A percentile compares a stretch with the other conserved stretches of the same genome.
These are phyloP conservation scores for Diplodia scrobiculata DNA, from an alignment of 2,329 filamentous ascomycete species.

Conservation along the genomic window DNA sequence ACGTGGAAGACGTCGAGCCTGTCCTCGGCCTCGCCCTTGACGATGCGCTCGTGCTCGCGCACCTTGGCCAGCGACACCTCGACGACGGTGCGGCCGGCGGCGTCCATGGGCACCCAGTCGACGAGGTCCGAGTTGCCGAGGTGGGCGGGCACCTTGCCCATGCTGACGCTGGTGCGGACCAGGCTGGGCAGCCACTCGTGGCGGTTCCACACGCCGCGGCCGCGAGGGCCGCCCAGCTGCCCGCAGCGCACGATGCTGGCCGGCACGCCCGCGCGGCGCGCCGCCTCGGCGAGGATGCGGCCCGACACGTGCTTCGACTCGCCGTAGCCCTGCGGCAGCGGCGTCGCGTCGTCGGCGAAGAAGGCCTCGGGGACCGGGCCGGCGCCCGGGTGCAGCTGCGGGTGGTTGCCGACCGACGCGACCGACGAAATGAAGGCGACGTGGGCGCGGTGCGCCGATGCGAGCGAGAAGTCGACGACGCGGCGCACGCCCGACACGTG, in stretches of 20 bases:
- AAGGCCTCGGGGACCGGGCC: constrained; percentile 40
- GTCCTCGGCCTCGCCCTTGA: neutral
- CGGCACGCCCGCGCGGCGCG: constrained; percentile 35
- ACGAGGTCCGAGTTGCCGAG: constrained; percentile 33
- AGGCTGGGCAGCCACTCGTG: constrained; percentile 39
- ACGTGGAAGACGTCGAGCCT: constrained; percentile 31
- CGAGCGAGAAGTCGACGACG: constrained; percentile 44
- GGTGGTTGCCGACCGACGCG: constrained; percentile 40
- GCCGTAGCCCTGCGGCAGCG: constrained; percentile 44
- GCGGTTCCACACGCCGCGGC: constrained; percentile 35
- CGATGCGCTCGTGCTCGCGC: neutral
- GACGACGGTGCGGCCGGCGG: constrained; percentile 24
- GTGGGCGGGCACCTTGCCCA: constrained; percentile 33
- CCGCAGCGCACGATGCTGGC: constrained; percentile 37
- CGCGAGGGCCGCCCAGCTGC: constrained; percentile 39
- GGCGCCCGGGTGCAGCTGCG: neutral
- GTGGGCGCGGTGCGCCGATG: constrained; percentile 29
- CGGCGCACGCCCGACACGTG: constrained; percentile 39
- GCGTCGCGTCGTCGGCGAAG: constrained; percentile 35
- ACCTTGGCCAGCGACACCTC: constrained; percentile 13
- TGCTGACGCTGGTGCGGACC: constrained; percentile 33
- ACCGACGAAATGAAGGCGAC: constrained; percentile 47
- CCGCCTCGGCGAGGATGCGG: constrained; percentile 39
- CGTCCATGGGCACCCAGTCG: constrained; percentile 36
- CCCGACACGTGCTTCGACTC: constrained; percentile 45